A percentile compares a stretch with the other conserved stretches of the same genome.
phyloP scores from a whole-genome alignment of 164 flowering plant species.

The Chloranthus sessilifolius region DNA sequence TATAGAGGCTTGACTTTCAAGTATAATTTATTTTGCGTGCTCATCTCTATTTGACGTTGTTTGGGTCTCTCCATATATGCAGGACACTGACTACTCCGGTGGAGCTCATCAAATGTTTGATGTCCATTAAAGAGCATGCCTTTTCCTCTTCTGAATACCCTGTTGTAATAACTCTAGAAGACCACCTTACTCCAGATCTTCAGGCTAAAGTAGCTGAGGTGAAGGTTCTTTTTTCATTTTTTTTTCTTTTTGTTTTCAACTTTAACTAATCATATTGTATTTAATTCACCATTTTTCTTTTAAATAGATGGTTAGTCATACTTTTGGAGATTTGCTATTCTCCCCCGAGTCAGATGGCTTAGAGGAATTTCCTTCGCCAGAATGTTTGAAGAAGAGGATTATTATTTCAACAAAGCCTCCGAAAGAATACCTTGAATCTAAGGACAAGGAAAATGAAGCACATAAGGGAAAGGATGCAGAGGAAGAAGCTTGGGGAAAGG shows the following conservation, averaged over 20 bases:
- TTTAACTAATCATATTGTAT: not conserved
- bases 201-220: conserved; percentile 80
- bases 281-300: too few relatives aligned
- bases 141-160: conserved; percentile 58
- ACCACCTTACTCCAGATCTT: conserved; percentile 65
- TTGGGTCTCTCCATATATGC: too few relatives aligned
- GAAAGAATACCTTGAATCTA: conserved; percentile 41
- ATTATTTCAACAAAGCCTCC: conserved; percentile 94
- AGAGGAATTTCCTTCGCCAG: conserved; percentile 71
- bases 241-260: not conserved
- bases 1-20: too few relatives aligned
- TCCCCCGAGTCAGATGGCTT: conserved; percentile 45
- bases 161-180: conserved; percentile 73
- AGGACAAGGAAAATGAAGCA: conserved; percentile 9
- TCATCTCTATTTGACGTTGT: not conserved
- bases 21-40: too few relatives aligned
- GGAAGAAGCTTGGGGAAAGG: conserved; percentile 35
- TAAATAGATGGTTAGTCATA: conserved; percentile 61
- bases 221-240: conserved; percentile 2
- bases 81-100: conserved; percentile 73
- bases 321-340: conserved; percentile 64
- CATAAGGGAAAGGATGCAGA: conserved; percentile 27
- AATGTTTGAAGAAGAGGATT: conserved; percentile 48
- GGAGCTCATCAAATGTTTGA: conserved; percentile 57
- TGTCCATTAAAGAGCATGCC: conserved; percentile 60